Evolutionary conservation across 805 yeast species (phyloP).

Genomic region (Yamadazyma akitaensis): DNA sequence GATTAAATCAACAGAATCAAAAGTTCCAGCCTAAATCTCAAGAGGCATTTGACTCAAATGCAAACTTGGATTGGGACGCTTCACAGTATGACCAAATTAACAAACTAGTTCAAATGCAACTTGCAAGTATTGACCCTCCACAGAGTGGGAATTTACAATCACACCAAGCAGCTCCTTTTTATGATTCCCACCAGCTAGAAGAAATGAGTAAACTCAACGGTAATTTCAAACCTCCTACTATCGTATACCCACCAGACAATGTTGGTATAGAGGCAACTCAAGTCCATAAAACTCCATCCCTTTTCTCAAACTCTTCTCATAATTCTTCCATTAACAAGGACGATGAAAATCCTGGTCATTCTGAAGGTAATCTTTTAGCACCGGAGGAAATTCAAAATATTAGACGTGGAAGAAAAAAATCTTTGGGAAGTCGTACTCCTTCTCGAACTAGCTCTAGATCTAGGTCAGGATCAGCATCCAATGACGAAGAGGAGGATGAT

Average conservation of each 20-base stretch:
- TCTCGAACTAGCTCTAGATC: slow-evolving; percentile 22
- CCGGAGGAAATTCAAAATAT: slow-evolving; percentile 33
- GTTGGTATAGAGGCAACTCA: slow-evolving; percentile 8
- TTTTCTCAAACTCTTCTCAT: slow-evolving; percentile 49
- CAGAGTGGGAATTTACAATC: neutral
- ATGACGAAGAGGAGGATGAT: slow-evolving; percentile 20
- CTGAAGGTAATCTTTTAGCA: slow-evolving; percentile 13
- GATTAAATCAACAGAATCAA: slow-evolving; percentile 7
- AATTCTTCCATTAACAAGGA: slow-evolving; percentile 10
- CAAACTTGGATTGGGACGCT: slow-evolving; percentile 5
- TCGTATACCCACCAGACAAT: slow-evolving; percentile 12
- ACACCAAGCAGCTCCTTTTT: neutral
- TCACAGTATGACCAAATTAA: slow-evolving; percentile 6
- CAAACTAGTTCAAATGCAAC: slow-evolving; percentile 6
- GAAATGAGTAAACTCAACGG: slow-evolving; percentile 12
- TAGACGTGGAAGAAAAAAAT: slow-evolving; percentile 36
- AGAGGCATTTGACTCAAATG: neutral
- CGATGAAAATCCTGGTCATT: slow-evolving; percentile 3
- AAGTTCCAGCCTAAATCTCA: neutral
- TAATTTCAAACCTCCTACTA: slow-evolving; percentile 10
- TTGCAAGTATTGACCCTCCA: slow-evolving; percentile 2
- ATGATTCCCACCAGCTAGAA: slow-evolving; percentile 14
- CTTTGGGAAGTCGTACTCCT: slow-evolving; percentile 19
- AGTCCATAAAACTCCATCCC: slow-evolving; percentile 47
- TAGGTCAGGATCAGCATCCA: slow-evolving; percentile 4